Evolutionary conservation across 2,329 filamentous ascomycete genomes (phyloP), one percentile per base, ranked within the genome.

Genomic region (Exophiala mesophila): DNA sequence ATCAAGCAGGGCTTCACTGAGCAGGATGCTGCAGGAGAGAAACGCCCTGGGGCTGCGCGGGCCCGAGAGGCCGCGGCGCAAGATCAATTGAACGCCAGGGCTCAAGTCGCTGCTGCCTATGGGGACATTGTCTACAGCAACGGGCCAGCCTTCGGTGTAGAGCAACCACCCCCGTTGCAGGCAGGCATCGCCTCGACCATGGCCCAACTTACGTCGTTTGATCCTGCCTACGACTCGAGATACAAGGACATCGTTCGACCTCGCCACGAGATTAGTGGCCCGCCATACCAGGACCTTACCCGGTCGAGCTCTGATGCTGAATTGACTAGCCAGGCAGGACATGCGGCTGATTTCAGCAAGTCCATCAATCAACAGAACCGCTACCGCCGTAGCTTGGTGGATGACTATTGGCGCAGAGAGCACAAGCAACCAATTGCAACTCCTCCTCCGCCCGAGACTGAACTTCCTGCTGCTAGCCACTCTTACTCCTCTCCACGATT

Each of bases 1-100:
- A 78, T 85, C 35, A 98, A 97, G 67, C 92, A 98, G 66, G 92
- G 92, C 8, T 98, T 98, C 61, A 98, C 92, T 1, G 92, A 98
- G 63, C 88, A 94, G 50, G 92, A 98, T 64, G 75, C 89, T 37
- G 92, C 92, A 3, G 92, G 92, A 29, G 92, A 98, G 68, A 97
- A 98, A 72, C 77, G 92, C 52, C 92, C 92, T 4, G 92, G 92
- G 40, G 89, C 86, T 28, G 82, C 88, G 45, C 95, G 94, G 69
- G 85, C 85, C 48, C 77, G 90, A 59, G 87, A 95, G 68, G 83
- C 85, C 31, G 83, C 82, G 13, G 80, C 84, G 9, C 69, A 72
- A 55, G 78, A 77, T 36, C 48, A 72, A 39, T 59, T 73, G 13
- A 49, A 48, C 23, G 57, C 69, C 23, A 58, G 80, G 39, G 70